Percentiles rank a stretch among this genome's conserved stretches.
Evolutionary conservation across 495 filamentous ascomycete species (phyloP).

Genomic region (Penicillium desertorum): DNA sequence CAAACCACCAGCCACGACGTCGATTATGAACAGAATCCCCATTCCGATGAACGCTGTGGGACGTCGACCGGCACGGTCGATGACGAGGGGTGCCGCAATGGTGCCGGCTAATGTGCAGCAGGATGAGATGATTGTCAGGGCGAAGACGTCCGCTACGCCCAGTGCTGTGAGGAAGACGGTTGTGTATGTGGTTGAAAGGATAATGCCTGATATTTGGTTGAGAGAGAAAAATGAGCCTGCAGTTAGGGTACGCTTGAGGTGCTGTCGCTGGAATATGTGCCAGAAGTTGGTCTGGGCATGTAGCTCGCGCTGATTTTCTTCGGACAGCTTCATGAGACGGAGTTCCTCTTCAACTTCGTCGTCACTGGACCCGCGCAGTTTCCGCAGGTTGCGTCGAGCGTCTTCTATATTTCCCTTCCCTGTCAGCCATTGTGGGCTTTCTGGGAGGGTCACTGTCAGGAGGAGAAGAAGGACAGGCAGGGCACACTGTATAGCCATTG

Average conservation of each 20-base stretch:
- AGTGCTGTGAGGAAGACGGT: constrained; percentile 39
- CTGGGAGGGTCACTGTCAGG: constrained; percentile 45
- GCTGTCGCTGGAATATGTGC: constrained; percentile 37
- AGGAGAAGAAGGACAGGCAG: constrained; percentile 31
- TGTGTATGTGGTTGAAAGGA: constrained; percentile 41
- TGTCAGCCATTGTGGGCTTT: constrained; percentile 66
- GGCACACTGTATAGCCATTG: constrained; percentile 36
- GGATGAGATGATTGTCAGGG: constrained; percentile 38
- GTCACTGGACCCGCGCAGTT: constrained; percentile 38
- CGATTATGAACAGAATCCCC: constrained; percentile 30
- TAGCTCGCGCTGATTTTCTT: constrained; percentile 30
- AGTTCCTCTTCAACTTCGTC: constrained; percentile 34
- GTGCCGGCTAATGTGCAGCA: constrained; percentile 42
- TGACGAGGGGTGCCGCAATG: constrained; percentile 37
- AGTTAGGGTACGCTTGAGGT: constrained; percentile 37
- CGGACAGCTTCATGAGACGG: constrained; percentile 31
- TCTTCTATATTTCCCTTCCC: constrained; percentile 45
- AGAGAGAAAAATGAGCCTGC: constrained; percentile 41
- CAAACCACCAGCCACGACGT: constrained; percentile 32
- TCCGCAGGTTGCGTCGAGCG: constrained; percentile 34
- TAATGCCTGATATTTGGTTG: constrained; percentile 42
- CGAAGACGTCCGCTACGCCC: constrained; percentile 32
- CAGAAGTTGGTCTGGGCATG: constrained; percentile 33
- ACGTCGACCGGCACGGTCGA: constrained; percentile 38
- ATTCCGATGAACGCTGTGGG: constrained; percentile 40